phyloP scores from a whole-genome alignment of 2,329 filamentous ascomycete species.

The Penicillium sp. region DNA sequence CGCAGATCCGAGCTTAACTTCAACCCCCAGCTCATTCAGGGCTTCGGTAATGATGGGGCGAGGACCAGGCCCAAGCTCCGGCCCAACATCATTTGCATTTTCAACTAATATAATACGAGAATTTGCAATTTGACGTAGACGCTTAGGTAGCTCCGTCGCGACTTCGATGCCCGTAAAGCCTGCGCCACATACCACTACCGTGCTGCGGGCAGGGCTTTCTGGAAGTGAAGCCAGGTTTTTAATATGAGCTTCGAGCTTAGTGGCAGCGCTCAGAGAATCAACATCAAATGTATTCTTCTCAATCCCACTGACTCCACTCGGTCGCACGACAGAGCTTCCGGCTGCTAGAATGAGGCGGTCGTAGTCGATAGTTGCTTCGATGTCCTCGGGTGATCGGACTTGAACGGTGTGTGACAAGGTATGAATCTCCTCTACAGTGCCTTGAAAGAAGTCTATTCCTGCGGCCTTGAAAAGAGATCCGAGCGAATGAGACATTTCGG shows the following conservation, averaged over 20 bases:
- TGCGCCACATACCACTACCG: conserved; percentile 32
- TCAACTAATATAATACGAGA: conserved; percentile 27
- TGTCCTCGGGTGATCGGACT: conserved; percentile 9
- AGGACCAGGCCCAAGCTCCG: conserved; percentile 30
- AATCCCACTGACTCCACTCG: conserved; percentile 26
- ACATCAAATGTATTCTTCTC: conserved; percentile 33
- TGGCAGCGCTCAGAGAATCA: conserved; percentile 26
- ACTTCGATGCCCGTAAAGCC: conserved; percentile 34
- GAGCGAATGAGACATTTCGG: conserved; percentile 20
- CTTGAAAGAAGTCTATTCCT: conserved; percentile 21
- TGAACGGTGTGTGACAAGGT: conserved; percentile 16
- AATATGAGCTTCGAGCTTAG: conserved; percentile 28
- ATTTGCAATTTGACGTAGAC: conserved; percentile 19
- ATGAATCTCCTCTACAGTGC: no score
- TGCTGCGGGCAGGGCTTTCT: conserved; percentile 25
- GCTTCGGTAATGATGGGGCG: conserved; percentile 32
- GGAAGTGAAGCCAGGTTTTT: conserved; percentile 21
- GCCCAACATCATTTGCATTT: conserved; percentile 24
- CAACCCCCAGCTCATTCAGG: conserved; percentile 25
- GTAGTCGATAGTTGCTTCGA: conserved; percentile 21
- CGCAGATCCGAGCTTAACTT: conserved; percentile 26
- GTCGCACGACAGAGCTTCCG: conserved; percentile 31
- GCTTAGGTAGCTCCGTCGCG: conserved; percentile 26
- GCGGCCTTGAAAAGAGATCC: conserved; percentile 24
- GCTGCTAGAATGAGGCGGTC: conserved; percentile 36